Evolutionary conservation across 805 yeast genomes (phyloP), one percentile per base, ranked within the genome.

Genomic region (Hanseniaspora hatyaiensis): DNA sequence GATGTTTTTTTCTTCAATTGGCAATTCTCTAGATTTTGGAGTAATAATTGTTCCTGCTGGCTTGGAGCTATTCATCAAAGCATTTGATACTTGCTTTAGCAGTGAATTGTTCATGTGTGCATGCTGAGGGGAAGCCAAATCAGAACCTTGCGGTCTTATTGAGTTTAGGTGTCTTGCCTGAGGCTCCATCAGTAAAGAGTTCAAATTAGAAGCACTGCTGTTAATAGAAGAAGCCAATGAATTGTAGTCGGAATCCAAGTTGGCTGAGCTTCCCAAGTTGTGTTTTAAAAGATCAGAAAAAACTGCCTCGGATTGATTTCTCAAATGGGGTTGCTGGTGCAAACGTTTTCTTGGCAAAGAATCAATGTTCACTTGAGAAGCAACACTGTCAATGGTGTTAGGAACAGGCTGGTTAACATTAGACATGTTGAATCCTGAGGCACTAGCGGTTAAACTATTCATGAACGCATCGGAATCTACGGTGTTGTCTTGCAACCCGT

Each of bases 351-450:
- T 34, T 11, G 23, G 65, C 43, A 59, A 61, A 42, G 64, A 61
- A 49, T 68, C 67, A 55, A 77, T 76, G 37, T 74, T 78, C 53
- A 75, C 76, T 1, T 73, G 74, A 1, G 80, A 69, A 9, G 63
- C 60, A n/a, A 54, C 53, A 24, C 51, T 47, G n/a, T 60, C 59
- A 34, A 46, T 30, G 9, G 49, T 36, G 6, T 56, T 47, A 48
- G 53, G 52, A 32, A 47, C 50, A 40, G 50, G 48, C 8, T 60
- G 49, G 45, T 59, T 50, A 32, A 56, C 55, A n/a, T 31, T 41
- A 8, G 34, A 18, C 20, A 48, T 36, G 15, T 42, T 42, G 8
- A 31, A 31, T 20, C 42, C 39, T 5, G 59, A 55, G 19, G 61
- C 63, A 52, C 64, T 62, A 16, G 72, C 68, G 8, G 65, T 62